phyloP scores from a whole-genome alignment of 805 yeast species.

The Maudiozyma serrabonitensis region DNA sequence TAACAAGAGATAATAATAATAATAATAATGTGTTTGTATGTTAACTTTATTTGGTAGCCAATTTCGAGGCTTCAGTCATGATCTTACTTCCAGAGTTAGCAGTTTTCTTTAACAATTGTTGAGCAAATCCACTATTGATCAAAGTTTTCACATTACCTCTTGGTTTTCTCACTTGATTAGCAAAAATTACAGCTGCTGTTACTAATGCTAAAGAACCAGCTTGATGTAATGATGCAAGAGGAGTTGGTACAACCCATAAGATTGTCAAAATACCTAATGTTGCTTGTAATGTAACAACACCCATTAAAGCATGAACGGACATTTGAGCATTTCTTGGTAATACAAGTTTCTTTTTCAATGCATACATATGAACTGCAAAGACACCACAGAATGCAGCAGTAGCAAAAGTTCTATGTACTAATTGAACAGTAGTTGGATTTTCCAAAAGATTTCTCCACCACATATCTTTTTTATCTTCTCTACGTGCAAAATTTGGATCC shows the following conservation, averaged over 20 bases:
- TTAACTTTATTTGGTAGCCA: slow-evolving; percentile 8
- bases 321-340: slow-evolving; percentile 50
- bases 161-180: slow-evolving; percentile 51
- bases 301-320: slow-evolving; percentile 62
- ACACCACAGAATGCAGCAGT: slow-evolving; percentile 66
- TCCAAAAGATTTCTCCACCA: slow-evolving; percentile 91
- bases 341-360: slow-evolving; percentile 42
- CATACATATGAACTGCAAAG: slow-evolving; percentile 60
- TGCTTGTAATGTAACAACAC: slow-evolving; percentile 75
- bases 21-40: too few species aligned
- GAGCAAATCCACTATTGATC: slow-evolving; percentile 19
- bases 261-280: slow-evolving; percentile 80
- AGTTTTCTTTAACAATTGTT: slow-evolving; percentile 23
- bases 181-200: slow-evolving; percentile 62
- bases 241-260: slow-evolving; percentile 80
- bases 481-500: slow-evolving; percentile 62
- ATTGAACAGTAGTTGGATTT: slow-evolving; percentile 92
- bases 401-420: slow-evolving; percentile 82
- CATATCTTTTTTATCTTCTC: slow-evolving; percentile 57
- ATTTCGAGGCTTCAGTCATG: slow-evolving; percentile 30
- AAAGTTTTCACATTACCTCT: slow-evolving; percentile 34
- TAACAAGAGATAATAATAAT: not conserved
- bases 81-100: slow-evolving; percentile 25
- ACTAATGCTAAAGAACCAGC: slow-evolving; percentile 90
- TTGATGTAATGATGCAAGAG: slow-evolving; percentile 91